A percentile compares a stretch with the other conserved stretches of the same genome.
Evolutionary conservation across 306 rosid genomes (phyloP).

Genomic region (Lotus japonicus): DNA sequence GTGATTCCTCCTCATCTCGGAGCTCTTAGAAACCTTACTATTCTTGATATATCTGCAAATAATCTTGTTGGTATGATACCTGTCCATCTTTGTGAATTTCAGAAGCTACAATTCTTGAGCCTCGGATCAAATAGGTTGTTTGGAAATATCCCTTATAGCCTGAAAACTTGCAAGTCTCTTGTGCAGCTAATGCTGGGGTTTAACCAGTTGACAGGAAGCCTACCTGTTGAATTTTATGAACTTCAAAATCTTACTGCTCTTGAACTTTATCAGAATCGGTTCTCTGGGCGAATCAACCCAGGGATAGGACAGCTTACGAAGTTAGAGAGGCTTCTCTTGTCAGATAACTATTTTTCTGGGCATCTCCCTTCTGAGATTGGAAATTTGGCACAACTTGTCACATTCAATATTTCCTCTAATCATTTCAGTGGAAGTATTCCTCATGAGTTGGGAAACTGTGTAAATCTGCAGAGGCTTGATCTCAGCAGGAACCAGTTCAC

Average conservation of each 20-base stretch:
- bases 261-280: constrained; percentile 49
- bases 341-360: constrained; percentile 53
- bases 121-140: constrained; percentile 61
- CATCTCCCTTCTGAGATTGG: constrained; percentile 59
- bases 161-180: constrained; percentile 61
- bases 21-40: constrained; percentile 39
- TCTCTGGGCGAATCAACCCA: constrained; percentile 45
- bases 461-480: constrained; percentile 63
- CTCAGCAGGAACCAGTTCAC: constrained; percentile 59
- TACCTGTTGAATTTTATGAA: constrained; percentile 49
- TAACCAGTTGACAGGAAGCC: constrained; percentile 52
- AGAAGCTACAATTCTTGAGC: constrained; percentile 56
- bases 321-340: constrained; percentile 60
- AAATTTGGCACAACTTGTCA: constrained; percentile 43
- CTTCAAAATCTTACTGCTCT: constrained; percentile 69
- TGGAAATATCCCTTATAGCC: constrained; percentile 61
- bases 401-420: constrained; percentile 64
- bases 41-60: constrained; percentile 64
- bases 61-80: constrained; percentile 61
- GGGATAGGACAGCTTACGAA: constrained; percentile 45
- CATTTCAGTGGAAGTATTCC: constrained; percentile 53
- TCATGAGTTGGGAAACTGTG: constrained; percentile 59
- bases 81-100: constrained; percentile 47
- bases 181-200: constrained; percentile 71
- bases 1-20: constrained; percentile 66